A percentile compares a stretch with the other conserved stretches of the same genome.
Evolutionary conservation across 352 stramenopile species (phyloP).

Genomic region (Phytophthora litchii): DNA sequence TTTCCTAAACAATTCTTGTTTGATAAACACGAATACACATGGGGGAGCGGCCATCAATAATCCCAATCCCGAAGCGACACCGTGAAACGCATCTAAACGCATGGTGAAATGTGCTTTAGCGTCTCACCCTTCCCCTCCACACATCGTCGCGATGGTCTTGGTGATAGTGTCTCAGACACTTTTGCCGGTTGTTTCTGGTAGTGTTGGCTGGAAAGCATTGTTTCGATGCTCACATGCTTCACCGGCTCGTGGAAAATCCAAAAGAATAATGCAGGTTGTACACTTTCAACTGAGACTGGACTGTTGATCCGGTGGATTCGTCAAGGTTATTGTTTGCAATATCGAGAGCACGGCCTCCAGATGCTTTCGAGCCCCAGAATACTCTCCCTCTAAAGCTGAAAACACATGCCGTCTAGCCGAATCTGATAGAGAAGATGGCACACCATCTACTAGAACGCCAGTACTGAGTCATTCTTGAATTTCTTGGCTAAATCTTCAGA

Average conservation of each 20-base stretch:
- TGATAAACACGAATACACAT: slow-evolving; percentile 35
- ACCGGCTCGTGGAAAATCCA: slow-evolving; percentile 25
- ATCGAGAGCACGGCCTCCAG: slow-evolving; percentile 6
- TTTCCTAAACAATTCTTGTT: slow-evolving; percentile 26
- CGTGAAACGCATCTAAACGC: slow-evolving; percentile 20
- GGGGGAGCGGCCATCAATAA: slow-evolving; percentile 13
- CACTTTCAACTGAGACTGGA: neutral
- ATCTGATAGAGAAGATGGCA: slow-evolving; percentile 21
- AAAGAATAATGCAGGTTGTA: neutral
- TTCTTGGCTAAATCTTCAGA: neutral
- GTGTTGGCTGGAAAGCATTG: neutral
- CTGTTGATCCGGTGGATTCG: slow-evolving; percentile 12
- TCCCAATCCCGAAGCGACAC: slow-evolving; percentile 2
- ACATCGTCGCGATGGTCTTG: slow-evolving; percentile 12
- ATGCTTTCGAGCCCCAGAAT: slow-evolving; percentile 9
- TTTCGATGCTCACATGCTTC: neutral
- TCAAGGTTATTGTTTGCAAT: slow-evolving; percentile 23
- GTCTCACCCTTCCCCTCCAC: slow-evolving; percentile 31
- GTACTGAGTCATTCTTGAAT: slow-evolving; percentile 20
- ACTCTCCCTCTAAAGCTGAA: slow-evolving; percentile 21
- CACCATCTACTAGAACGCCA: neutral
- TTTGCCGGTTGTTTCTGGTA: slow-evolving; percentile 11
- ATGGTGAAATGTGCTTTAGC: slow-evolving; percentile 13
- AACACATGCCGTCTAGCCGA: slow-evolving; percentile 20
- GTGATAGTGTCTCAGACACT: slow-evolving; percentile 20